phyloP scores from a whole-genome alignment of 441 rosid genomes.

The Jatropha multifida region DNA sequence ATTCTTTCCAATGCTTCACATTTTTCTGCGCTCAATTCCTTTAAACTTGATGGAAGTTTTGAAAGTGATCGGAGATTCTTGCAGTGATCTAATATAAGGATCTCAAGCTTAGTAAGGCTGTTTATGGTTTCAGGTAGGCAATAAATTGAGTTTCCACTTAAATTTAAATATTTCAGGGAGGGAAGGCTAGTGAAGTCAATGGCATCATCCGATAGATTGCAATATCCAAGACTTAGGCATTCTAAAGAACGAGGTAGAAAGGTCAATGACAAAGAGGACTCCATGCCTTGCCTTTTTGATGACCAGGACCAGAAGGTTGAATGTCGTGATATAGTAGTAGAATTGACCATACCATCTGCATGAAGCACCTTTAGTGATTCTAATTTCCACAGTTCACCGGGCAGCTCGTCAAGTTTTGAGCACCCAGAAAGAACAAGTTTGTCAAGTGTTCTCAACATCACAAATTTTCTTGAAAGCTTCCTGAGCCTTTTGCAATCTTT shows the following conservation, averaged over 20 bases:
- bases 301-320: constrained; percentile 18
- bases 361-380: constrained; percentile 25
- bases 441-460: constrained; percentile 25
- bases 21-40: constrained; percentile 12
- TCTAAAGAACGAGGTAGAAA: constrained; percentile 17
- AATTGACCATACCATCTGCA: constrained; percentile 16
- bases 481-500: constrained; percentile 28
- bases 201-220: constrained; percentile 19
- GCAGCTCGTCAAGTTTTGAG: constrained; percentile 19
- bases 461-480: constrained; percentile 24
- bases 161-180: constrained; percentile 16
- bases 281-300: constrained; percentile 8
- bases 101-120: constrained; percentile 21
- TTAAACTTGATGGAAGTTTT: constrained; percentile 21
- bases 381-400: constrained; percentile 12
- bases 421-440: constrained; percentile 33
- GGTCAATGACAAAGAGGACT: constrained; percentile 6
- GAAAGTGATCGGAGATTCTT: constrained; percentile 22
- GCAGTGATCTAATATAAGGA: constrained; percentile 22
- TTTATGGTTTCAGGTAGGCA: constrained; percentile 11
- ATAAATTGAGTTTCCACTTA: constrained; percentile 22
- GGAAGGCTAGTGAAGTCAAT: constrained; percentile 7
- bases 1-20: constrained; percentile 21
- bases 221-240: constrained; percentile 20
- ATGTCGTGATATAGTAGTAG: neutral